A percentile compares a stretch with the other conserved stretches of the same genome.
These are phyloP conservation scores for Tulasnella sp. DNA, from an alignment of 768 basidiomycete genomes.

Conservation along the genomic window DNA sequence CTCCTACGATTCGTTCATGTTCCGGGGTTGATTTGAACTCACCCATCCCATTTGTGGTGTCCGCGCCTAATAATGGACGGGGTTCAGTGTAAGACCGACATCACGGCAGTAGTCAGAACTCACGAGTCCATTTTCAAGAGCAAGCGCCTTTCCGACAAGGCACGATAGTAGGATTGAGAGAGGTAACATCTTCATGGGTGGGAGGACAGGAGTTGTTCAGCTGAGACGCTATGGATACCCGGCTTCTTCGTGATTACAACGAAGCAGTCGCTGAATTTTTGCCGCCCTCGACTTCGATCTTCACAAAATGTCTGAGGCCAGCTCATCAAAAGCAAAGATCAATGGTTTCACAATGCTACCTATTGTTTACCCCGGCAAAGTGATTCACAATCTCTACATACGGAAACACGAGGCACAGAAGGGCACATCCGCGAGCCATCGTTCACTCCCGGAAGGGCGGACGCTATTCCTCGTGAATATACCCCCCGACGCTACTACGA, in stretches of 20 bases:
- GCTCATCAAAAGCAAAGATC: neutral
- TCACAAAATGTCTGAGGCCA: too few species aligned
- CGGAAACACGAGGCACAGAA: conserved; percentile 44
- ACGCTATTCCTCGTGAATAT: conserved; percentile 85
- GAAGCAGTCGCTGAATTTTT: too few species aligned
- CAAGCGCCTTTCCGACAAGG: neutral
- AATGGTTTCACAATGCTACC: conserved; percentile 27
- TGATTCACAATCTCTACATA: conserved; percentile 67
- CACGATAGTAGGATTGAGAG: neutral
- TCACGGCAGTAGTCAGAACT: neutral
- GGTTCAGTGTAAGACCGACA: neutral
- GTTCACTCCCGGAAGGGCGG: conserved; percentile 41
- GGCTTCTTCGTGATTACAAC: too few species aligned
- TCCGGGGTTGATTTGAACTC: too few species aligned
- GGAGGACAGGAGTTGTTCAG: too few species aligned
- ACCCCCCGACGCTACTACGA: conserved; percentile 77
- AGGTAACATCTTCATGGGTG: neutral
- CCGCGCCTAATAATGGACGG: neutral
- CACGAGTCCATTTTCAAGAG: conserved; percentile 14
- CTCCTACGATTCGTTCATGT: too few species aligned
- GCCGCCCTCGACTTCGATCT: too few species aligned
- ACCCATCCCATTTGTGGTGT: conserved; percentile 16
- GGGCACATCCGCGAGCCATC: conserved; percentile 16
- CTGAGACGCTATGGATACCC: too few species aligned
- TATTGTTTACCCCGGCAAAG: conserved; percentile 30